These are phyloP conservation scores for Alternaria alternata DNA, from an alignment of 2,329 filamentous ascomycete genomes.

Conservation along the genomic window DNA sequence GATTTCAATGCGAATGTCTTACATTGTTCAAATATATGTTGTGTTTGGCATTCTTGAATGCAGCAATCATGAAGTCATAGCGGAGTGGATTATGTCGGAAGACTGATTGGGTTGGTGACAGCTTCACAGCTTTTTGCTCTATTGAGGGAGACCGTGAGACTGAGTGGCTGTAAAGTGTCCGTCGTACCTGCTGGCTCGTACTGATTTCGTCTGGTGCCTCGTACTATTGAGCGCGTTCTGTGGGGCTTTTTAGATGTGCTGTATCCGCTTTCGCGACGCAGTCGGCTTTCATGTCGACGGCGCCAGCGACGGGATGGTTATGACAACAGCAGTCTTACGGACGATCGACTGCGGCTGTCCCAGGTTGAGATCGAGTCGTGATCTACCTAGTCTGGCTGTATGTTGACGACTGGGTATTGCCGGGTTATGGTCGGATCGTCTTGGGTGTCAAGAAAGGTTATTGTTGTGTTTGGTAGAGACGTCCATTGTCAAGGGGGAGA, in stretches of 20 bases:
- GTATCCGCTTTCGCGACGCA: too few species aligned
- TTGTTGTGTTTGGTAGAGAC: not conserved
- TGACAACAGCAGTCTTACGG: not conserved
- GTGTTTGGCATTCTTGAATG: not conserved
- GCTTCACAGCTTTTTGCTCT: too few species aligned
- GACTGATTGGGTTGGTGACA: too few species aligned
- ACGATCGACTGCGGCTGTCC: not conserved
- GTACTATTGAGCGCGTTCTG: too few species aligned
- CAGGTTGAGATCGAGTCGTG: not conserved
- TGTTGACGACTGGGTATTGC: not conserved
- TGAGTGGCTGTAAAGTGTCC: fast-evolving
- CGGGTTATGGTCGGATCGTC: not conserved
- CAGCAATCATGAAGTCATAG: not conserved
- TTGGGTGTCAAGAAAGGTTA: not conserved
- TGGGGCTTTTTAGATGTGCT: too few species aligned
- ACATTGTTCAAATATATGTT: not conserved
- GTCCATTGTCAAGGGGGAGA: not conserved
- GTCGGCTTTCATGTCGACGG: too few species aligned
- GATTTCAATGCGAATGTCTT: conserved; percentile 4
- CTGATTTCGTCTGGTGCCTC: too few species aligned
- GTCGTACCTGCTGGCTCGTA: too few species aligned
- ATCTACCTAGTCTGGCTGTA: not conserved
- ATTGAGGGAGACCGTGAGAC: too few species aligned
- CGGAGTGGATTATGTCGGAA: too few species aligned
- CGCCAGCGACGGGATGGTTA: fast-evolving